Evolutionary conservation across 371 early-diverging fungal species (phyloP).

Genomic region (Sporodiniella umbellata): DNA sequence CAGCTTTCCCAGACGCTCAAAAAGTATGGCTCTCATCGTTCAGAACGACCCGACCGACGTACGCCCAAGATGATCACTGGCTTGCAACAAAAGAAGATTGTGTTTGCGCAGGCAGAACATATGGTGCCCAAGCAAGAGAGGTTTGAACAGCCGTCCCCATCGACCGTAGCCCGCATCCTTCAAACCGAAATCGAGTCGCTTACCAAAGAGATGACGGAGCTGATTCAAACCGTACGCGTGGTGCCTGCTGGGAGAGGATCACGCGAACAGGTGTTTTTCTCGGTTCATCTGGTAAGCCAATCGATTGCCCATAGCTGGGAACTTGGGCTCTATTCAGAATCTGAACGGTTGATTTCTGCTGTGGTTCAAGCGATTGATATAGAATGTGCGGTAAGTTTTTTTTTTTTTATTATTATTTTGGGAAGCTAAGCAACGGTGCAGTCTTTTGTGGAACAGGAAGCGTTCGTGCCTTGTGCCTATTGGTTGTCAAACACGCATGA

Average conservation of each 20-base stretch:
- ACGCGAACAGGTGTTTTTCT: neutral
- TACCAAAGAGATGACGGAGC: neutral
- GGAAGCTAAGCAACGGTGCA: too few relatives aligned
- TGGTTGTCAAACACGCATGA: conserved; percentile 96
- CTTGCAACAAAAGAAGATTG: neutral
- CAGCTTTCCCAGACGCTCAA: too few relatives aligned
- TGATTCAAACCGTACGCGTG: neutral
- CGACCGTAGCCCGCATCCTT: neutral
- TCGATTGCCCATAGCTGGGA: conserved; percentile 68
- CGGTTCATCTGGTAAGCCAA: neutral
- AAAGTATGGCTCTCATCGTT: neutral
- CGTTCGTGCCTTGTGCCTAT: conserved; percentile 69
- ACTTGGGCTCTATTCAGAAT: conserved; percentile 74
- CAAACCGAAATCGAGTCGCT: neutral
- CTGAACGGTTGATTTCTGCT: conserved; percentile 76
- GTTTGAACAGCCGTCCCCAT: neutral
- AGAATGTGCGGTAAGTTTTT: conserved; percentile 62
- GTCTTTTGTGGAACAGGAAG: conserved; percentile 43
- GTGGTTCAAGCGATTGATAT: conserved; percentile 84
- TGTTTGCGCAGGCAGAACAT: neutral
- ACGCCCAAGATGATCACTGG: neutral
- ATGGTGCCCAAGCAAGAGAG: neutral
- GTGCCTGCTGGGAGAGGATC: neutral
- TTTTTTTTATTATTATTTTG: too few relatives aligned
- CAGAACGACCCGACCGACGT: neutral